Conservation (phyloP, 2,329 filamentous ascomycete species). For the Colletotrichum falcatum region DNA sequence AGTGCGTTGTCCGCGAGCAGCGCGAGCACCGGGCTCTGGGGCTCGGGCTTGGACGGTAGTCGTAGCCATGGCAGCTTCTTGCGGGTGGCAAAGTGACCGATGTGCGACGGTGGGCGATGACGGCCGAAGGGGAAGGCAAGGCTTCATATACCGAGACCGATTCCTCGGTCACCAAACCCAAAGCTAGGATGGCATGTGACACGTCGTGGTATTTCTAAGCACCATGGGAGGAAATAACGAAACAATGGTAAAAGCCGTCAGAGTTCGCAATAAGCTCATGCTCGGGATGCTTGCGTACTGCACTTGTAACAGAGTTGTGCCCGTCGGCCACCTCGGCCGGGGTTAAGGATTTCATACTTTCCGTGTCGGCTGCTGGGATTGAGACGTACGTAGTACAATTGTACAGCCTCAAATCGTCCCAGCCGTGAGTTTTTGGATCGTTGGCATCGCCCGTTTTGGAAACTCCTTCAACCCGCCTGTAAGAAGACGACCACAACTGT, state of each 20-base stretch:
- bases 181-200: conserved; percentile 32
- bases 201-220: conserved; percentile 32
- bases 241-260: background rate
- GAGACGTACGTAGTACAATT: too few species aligned
- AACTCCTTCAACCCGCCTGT: background rate
- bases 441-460: background rate
- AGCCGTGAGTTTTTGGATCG: background rate
- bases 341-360: conserved; percentile 2
- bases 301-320: conserved; percentile 21
- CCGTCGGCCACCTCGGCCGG: conserved; percentile 18
- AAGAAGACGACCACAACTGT: too few species aligned
- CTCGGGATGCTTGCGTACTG: background rate
- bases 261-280: background rate
- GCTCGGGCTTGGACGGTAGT: conserved; percentile 12
- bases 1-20: conserved; percentile 44
- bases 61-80: conserved; percentile 20
- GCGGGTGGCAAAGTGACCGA: accelerated
- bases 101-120: background rate
- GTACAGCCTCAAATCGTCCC: background rate
- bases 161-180: conserved; percentile 7
- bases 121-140: background rate
- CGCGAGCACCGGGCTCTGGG: background rate
- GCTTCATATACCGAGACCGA: conserved; percentile 12
- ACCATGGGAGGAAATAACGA: background rate
- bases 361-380: background rate